Evolutionary conservation across 2,329 filamentous ascomycete species (phyloP).

Genomic region (Ceratocystis alfenasii): DNA sequence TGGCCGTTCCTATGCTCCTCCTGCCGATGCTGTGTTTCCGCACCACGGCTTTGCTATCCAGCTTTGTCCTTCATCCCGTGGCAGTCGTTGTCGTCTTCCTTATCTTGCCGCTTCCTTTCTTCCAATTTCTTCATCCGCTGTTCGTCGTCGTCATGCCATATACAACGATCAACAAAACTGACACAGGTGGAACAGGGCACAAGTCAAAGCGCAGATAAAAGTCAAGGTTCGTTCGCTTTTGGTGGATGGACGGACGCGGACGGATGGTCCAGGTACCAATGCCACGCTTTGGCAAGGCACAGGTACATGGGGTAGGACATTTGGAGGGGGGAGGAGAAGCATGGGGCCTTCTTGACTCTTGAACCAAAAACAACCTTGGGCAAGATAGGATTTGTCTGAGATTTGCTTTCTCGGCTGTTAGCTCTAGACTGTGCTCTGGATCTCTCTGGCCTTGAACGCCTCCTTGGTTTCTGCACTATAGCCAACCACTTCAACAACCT

Average conservation of each 20-base stretch:
- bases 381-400: constrained; percentile 4
- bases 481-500: constrained; percentile 4
- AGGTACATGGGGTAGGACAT: constrained; percentile 5
- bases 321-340: not conserved
- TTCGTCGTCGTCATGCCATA: constrained; percentile 9
- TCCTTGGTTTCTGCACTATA: not conserved
- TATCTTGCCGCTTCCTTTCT: constrained; percentile 2
- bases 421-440: not conserved
- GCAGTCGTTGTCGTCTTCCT: not conserved
- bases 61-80: not conserved
- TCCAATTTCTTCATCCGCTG: not conserved
- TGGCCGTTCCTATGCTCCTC: too few relatives aligned
- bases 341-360: not conserved
- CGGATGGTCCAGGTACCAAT: constrained; percentile 10
- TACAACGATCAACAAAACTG: constrained; percentile 10
- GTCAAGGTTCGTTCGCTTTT: constrained; percentile 6
- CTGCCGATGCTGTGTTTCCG: not conserved
- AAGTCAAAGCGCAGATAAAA: constrained; percentile 4
- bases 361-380: not conserved
- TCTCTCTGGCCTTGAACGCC: not conserved
- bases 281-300: constrained; percentile 3
- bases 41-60: not conserved
- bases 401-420: not conserved
- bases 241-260: constrained; percentile 9
- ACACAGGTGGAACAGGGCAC: constrained; percentile 4